Base-by-base conservation (phyloP, 2,329 filamentous ascomycete genomes). In the Fusarium tuaranense region DNA sequence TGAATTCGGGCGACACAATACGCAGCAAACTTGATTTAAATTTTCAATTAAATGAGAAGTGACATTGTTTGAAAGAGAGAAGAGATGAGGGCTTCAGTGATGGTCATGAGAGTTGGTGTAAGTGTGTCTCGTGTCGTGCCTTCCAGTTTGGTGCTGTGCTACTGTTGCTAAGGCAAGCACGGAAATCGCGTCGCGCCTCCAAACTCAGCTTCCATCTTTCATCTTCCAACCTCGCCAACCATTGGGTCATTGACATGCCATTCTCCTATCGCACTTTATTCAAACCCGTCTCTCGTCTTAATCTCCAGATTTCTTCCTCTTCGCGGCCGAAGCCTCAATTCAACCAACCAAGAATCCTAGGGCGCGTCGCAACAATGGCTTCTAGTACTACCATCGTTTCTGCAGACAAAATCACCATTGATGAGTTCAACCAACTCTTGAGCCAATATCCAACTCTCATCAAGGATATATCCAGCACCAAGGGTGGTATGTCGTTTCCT, bases 391-490 rank as follows among this genome's bases (percentile, higher is more conserved):
- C 39, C 32, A 65, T 70, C 44, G 25, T 65, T 20, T 63, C 72
- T 16, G 74, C 74, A 32, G 63, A 76, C 18, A 63, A 68, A 7
- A 81, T 84, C 57, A 78, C 77, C 12, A 76, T 74, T 7, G 69
- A 76, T 2, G 78, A 83, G 39, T 88, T 88, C 65, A 72, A 79
- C 2, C 64, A 76, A 32, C 67, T 83, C 2, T 76, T 88, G 36
- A 70, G 66, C n/a, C 78, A 76, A 34, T 88, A 88, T 64, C 77
- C 80, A n/a, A 55, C 78, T 39, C 72, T 87, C 13, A 80, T 88
- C 41, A 78, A 85, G 46, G 78, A 80, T 4, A 83, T 88, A 22
- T 89, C 88, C 2, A 78, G 78, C 7, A 79, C 82, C 34, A 90
- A 88, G 79, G 78, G 81, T 59, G 80, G 87, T 88, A 79, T 68